Evolutionary conservation across 2,329 filamentous ascomycete species (phyloP), one percentile per base, ranked within the genome.

Genomic region (Paecilomyces variotii): DNA sequence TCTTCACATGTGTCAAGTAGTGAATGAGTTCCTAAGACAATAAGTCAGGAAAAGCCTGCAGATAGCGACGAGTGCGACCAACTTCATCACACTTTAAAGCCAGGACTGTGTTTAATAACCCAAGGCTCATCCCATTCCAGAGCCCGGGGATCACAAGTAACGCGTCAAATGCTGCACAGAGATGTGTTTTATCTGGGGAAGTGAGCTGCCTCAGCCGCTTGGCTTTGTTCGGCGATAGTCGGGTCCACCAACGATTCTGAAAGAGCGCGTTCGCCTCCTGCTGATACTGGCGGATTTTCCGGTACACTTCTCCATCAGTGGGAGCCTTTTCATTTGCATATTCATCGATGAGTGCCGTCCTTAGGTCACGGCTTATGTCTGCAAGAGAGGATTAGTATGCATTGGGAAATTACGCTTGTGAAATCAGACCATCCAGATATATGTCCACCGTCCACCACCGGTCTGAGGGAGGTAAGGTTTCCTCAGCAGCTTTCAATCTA

Each of bases 61-160:
- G 45, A 53, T 54, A 49, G 54, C 35, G 10, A 49, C 12, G n/a
- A 53, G 53, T 62, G 55, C 34, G 60, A 66, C 28, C 66, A 64
- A 75, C 69, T 59, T 75, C 63, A 57, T 72, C 61, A 58, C 63
- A 72, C 58, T 66, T 66, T n/a, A 69, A 56, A 1, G 64, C 63
- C 49, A 74, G 61, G 39, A 70, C 62, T 53, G 59, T 66, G 53
- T 68, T 59, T 30, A 67, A 64, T 12, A 61, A 65, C 54, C 69
- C 68, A 6, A 73, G 61, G 55, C 65, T 63, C 58, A 74, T 70
- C 55, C 66, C 66, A 55, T 61, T 62, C 65, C 66, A 71, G 49
- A 73, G 66, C 53, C 66, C 65, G 28, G 67, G 68, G 26, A 76
- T 69, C 55, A 62, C 56, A 7, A 70, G 62, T 26, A 75, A 62